A percentile compares a stretch with the other conserved stretches of the same genome.
Conservation (phyloP, 306 rosid genomes). For the Trifolium fragiferum region DNA sequence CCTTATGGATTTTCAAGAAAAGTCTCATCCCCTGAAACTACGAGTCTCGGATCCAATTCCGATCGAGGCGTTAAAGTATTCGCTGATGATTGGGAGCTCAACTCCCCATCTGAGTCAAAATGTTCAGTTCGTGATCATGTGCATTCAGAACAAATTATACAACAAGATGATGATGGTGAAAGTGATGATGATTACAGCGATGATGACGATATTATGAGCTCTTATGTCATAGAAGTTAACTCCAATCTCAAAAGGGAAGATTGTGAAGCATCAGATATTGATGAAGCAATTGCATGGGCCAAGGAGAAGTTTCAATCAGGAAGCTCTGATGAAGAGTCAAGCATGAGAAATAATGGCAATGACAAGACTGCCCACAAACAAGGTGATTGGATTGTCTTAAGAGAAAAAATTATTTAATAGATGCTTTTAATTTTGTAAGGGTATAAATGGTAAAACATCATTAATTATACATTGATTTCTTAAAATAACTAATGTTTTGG, state of each 20-base stretch:
- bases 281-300: slow-evolving; percentile 98
- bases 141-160: slow-evolving; percentile 47
- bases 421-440: too few relatives aligned
- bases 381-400: slow-evolving; percentile 56
- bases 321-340: slow-evolving; percentile 58
- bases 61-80: slow-evolving; percentile 58
- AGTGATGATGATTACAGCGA: slow-evolving; percentile 61
- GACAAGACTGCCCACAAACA: slow-evolving; percentile 54
- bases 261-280: slow-evolving; percentile 63
- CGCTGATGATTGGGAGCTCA: slow-evolving; percentile 65
- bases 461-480: too few relatives aligned
- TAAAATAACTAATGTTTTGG: too few relatives aligned
- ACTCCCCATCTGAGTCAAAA: slow-evolving; percentile 73
- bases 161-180: slow-evolving; percentile 34
- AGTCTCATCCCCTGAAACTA: slow-evolving; percentile 76
- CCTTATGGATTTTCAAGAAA: slow-evolving; percentile 61
- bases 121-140: slow-evolving; percentile 46
- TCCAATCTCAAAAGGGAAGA: slow-evolving; percentile 64
- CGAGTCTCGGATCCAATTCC: slow-evolving; percentile 61
- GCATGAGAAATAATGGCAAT: slow-evolving; percentile 46
- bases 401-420: too few relatives aligned
- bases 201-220: slow-evolving; percentile 75
- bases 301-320: slow-evolving; percentile 76
- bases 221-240: slow-evolving; percentile 85
- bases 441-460: too few relatives aligned